Conservation (phyloP, 768 basidiomycete genomes). For the Lenzites betulinus region DNA sequence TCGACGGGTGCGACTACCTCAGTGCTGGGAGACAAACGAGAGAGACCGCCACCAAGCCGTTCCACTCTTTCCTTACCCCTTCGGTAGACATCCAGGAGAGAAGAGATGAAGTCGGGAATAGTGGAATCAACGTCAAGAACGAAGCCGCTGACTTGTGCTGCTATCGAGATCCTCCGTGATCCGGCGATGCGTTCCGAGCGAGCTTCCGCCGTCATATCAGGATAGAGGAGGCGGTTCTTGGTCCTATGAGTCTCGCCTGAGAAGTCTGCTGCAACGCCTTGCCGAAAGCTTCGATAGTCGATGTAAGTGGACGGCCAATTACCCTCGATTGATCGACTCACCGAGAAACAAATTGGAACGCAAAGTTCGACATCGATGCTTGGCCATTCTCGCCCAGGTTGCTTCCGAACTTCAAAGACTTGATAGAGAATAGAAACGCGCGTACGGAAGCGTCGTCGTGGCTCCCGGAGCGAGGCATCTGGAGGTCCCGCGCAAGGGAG, state of each 20-base stretch:
- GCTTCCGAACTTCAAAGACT: conserved; percentile 69
- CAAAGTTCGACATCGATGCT: conserved; percentile 69
- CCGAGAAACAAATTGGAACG: conserved; percentile 84
- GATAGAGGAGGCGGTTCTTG: conserved; percentile 74
- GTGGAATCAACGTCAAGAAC: conserved; percentile 81
- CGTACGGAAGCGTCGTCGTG: conserved; percentile 52
- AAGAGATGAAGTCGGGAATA: conserved; percentile 76
- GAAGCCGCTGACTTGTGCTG: conserved; percentile 80
- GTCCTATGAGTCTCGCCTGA: conserved; percentile 64
- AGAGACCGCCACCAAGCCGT: conserved; percentile 56
- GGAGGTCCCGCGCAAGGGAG: conserved; percentile 58
- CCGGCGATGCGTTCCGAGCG: conserved; percentile 52
- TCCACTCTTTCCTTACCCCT: conserved; percentile 80
- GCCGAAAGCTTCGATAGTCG: conserved; percentile 66
- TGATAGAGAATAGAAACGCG: conserved; percentile 86
- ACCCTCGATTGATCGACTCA: conserved; percentile 37
- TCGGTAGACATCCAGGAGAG: conserved; percentile 83
- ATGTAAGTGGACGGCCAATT: background rate
- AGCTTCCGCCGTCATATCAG: conserved; percentile 77
- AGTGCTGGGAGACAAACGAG: conserved; percentile 43
- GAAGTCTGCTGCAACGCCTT: conserved; percentile 71
- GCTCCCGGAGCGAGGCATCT: conserved; percentile 44
- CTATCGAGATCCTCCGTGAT: conserved; percentile 58
- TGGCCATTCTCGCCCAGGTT: conserved; percentile 79
- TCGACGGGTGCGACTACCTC: conserved; percentile 7